Evolutionary conservation across 306 rosid species (phyloP), one percentile per base, ranked within the genome.

Genomic region (Prunus davidiana): DNA sequence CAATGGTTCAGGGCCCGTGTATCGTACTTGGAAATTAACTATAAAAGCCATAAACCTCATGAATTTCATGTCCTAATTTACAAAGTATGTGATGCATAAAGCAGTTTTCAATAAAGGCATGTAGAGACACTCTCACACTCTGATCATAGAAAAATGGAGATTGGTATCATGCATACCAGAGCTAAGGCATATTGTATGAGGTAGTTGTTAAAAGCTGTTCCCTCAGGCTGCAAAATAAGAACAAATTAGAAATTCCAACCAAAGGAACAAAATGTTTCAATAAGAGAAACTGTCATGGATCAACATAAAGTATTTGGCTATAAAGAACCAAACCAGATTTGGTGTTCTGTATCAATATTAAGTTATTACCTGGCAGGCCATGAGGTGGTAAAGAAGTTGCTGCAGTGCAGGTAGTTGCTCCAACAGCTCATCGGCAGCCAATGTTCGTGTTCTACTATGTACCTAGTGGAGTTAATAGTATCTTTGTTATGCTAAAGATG

Each of bases 101-200:
- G 8, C 12, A 47, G 12, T 47, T 47, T 19, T 52, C 57, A 8
- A 20, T 20, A 18, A 56, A 56, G 27, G 13, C 12, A 56, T 38
- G 27, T 12, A 60, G 65, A 24, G 7, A 22, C 6, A 25, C 8
- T 12, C 18, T 30, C 27, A 41, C 54, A 51, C 28, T 52, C 11
- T 70, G 46, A 70, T 28, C 12, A 22, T 18, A 19, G 82, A 75
- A 79, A 72, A 67, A 25, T 25, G 68, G 30, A 77, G 20, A 73
- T 38, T 25, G 62, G 64, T 64, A 51, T 71, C 55, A 64, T 74
- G 76, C 87, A 76, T 86, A 95, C 99, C 98, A 96, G 83, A 78
- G 96, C 98, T 84, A 89, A 73, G 72, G 97, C 97, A 85, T 96
- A 96, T 73, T 96, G 98, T 78, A 96, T 60, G 54, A 96, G 99